phyloP scores from a whole-genome alignment of 257 asterid species.

The Solanum ossicruentum region DNA sequence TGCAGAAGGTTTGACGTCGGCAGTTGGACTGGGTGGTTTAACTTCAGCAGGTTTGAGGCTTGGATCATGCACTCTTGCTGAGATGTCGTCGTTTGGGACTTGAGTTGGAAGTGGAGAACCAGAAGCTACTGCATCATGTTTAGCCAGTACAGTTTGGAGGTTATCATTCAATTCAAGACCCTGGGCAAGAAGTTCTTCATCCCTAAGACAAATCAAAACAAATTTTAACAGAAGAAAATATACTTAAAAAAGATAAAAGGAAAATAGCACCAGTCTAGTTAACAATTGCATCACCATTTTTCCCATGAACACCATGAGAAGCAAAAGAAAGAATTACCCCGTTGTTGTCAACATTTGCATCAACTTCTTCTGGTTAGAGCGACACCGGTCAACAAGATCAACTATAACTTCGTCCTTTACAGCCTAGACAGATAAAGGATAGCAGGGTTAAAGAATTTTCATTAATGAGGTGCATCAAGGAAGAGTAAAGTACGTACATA shows the following conservation, averaged over 20 bases:
- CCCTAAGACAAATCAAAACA: constrained; percentile 21
- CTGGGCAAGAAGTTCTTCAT: constrained; percentile 74
- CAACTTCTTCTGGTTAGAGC: constrained; percentile 68
- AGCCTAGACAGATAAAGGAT: constrained; percentile 28
- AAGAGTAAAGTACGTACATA: constrained; percentile 9
- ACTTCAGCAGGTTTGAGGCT: constrained; percentile 10
- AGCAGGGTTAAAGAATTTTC: background rate
- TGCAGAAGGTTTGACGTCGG: constrained; percentile 22
- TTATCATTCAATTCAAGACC: constrained; percentile 85
- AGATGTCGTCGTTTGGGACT: constrained; percentile 1
- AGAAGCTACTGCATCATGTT: constrained; percentile 75
- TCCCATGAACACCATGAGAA: background rate
- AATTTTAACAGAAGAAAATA: background rate
- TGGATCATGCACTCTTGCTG: constrained; percentile 16
- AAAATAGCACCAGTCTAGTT: background rate
- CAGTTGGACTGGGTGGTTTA: background rate
- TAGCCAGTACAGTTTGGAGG: constrained; percentile 57
- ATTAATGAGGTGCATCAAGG: background rate
- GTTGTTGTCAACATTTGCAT: constrained; percentile 58
- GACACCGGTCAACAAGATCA: constrained; percentile 78
- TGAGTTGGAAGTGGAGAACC: constrained; percentile 51
- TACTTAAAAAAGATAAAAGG: background rate
- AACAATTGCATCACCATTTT: background rate
- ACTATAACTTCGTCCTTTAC: constrained; percentile 61
- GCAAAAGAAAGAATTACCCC: constrained; percentile 25